These are phyloP conservation scores for Pseudophaeomoniella oleicola DNA, from an alignment of 2,329 filamentous ascomycete species.

Conservation along the genomic window DNA sequence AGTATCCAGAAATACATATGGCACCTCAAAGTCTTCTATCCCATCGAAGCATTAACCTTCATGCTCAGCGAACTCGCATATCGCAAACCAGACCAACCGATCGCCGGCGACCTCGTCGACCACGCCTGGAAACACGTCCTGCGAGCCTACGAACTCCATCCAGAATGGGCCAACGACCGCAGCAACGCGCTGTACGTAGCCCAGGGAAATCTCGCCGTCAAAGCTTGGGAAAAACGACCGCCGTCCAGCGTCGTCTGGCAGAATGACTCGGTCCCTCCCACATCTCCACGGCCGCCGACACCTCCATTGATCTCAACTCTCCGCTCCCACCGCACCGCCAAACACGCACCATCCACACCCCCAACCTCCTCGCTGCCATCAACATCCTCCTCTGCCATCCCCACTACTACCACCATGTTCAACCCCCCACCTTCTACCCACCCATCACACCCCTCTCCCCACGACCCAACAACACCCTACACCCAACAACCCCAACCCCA, in stretches of 20 bases:
- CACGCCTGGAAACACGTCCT: not conserved
- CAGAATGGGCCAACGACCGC: not conserved
- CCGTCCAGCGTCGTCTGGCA: too few species aligned
- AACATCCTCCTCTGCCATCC: too few species aligned
- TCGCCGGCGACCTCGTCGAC: not conserved
- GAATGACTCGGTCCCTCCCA: too few species aligned
- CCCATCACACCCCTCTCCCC: too few species aligned
- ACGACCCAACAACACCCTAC: too few species aligned
- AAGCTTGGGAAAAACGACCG: not conserved
- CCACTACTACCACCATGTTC: too few species aligned
- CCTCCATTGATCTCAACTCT: not conserved
- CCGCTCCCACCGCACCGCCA: not conserved
- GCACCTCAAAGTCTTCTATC: not conserved
- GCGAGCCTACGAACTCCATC: not conserved
- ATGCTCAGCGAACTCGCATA: not conserved
- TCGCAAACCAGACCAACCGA: too few species aligned
- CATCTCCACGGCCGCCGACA: not conserved
- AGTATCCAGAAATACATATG: not conserved
- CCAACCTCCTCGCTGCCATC: too few species aligned
- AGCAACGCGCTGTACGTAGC: not conserved
- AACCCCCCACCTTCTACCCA: too few species aligned
- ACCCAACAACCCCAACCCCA: too few species aligned
- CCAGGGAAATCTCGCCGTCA: not conserved
- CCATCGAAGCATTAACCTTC: not conserved
- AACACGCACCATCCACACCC: not conserved